phyloP scores from a whole-genome alignment of 1,284 basidiomycete genomes.

The Phylloporus gajari region DNA sequence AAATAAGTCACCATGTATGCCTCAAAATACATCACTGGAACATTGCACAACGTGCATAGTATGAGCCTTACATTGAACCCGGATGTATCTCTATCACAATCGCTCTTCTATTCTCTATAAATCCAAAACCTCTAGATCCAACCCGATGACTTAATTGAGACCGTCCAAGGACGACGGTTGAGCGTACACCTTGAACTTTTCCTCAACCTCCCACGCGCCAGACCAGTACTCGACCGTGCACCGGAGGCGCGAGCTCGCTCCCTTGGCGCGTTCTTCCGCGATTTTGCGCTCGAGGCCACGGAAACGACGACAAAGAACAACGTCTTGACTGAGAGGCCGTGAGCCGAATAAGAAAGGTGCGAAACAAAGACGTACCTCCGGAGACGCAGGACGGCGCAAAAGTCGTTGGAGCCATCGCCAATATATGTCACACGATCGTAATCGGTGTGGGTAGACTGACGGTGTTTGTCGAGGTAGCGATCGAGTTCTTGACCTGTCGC shows the following conservation, averaged over 20 bases:
- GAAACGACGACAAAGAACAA: conserved; percentile 79
- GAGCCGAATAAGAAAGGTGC: neutral
- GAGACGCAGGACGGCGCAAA: conserved; percentile 89
- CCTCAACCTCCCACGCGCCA: conserved; percentile 94
- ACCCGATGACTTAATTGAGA: conserved; percentile 16
- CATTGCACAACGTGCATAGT: no score
- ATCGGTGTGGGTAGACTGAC: conserved; percentile 61
- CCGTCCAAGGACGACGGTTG: no score
- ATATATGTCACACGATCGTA: conserved; percentile 91
- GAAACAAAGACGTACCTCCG: conserved; percentile 62
- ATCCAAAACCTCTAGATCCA: conserved; percentile 1
- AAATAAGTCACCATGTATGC: no score
- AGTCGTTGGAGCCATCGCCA: conserved; percentile 96
- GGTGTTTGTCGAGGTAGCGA: conserved; percentile 70
- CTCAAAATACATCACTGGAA: no score
- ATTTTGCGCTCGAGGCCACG: conserved; percentile 84
- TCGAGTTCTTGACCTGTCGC: conserved; percentile 85
- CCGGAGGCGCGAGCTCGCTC: conserved; percentile 68
- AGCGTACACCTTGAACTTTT: conserved; percentile 64
- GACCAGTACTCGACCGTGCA: conserved; percentile 86
- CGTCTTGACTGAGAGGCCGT: conserved; percentile 64
- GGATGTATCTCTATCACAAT: no score
- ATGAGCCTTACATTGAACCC: no score
- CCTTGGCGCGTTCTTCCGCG: conserved; percentile 61
- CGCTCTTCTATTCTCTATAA: neutral